phyloP scores from a whole-genome alignment of 139 green algal genomes.

The Coelastrella sp. region DNA sequence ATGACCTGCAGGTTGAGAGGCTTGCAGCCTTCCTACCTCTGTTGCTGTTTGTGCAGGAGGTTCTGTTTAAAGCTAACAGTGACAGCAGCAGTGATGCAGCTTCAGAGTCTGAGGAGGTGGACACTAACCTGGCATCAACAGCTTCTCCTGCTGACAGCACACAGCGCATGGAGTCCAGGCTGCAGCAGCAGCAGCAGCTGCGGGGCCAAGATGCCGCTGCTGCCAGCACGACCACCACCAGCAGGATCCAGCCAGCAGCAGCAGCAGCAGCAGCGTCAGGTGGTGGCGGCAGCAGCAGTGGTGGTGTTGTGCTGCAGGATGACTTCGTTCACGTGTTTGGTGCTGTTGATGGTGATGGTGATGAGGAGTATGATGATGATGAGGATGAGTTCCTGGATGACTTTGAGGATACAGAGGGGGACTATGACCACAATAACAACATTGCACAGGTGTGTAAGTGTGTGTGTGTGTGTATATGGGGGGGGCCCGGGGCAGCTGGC shows the following conservation, averaged over 20 bases:
- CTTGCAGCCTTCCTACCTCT: conserved; percentile 24
- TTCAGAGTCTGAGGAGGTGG: not conserved
- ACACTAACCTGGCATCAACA: not conserved
- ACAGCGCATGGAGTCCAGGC: not conserved
- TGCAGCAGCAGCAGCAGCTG: not conserved
- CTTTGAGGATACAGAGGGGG: conserved; percentile 24
- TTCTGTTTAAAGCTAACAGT: not conserved
- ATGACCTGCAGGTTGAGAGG: not conserved
- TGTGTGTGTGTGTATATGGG: too few relatives aligned
- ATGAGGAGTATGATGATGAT: conserved; percentile 39
- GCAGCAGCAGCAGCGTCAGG: not conserved
- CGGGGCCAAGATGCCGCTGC: not conserved
- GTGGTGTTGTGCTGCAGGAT: conserved; percentile 25
- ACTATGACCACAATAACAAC: not conserved
- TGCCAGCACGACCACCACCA: not conserved
- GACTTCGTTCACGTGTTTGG: conserved; percentile 29
- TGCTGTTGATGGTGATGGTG: conserved; percentile 1
- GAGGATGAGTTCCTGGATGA: conserved; percentile 40
- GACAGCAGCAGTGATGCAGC: not conserved
- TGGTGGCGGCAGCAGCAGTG: not conserved
- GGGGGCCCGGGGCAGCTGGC: too few relatives aligned
- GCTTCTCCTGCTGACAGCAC: not conserved
- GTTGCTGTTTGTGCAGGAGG: conserved; percentile 37
- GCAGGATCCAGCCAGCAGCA: not conserved
- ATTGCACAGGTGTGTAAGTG: not conserved